Percentiles rank a stretch among this genome's conserved stretches.
Conservation (phyloP, 768 basidiomycete species). For the Exsudoporus frostii region DNA sequence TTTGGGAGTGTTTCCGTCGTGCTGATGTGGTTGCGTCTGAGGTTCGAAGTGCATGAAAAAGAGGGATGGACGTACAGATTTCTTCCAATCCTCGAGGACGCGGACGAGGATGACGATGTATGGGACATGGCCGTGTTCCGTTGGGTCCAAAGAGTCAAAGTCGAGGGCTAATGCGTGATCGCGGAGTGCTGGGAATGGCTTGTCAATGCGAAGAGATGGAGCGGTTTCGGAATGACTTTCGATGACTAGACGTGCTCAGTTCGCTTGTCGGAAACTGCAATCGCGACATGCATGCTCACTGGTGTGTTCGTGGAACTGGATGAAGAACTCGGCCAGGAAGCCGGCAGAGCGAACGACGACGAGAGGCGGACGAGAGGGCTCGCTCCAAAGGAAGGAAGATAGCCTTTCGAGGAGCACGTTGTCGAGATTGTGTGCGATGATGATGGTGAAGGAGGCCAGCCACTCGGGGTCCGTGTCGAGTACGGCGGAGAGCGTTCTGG, state of each 20-base stretch:
- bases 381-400: conserved; percentile 65
- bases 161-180: conserved; percentile 71
- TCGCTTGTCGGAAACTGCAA: not conserved
- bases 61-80: conserved; percentile 44
- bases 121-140: conserved; percentile 87
- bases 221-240: conserved; percentile 80
- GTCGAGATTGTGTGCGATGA: conserved; percentile 83
- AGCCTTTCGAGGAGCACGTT: conserved; percentile 53
- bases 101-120: conserved; percentile 87
- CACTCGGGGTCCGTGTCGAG: conserved; percentile 52
- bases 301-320: conserved; percentile 87
- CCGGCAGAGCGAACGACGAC: conserved; percentile 82
- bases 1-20: conserved; percentile 56
- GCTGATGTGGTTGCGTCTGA: conserved; percentile 39
- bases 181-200: conserved; percentile 80
- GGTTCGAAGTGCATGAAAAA: not conserved
- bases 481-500: conserved; percentile 52
- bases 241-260: conserved; percentile 54
- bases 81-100: conserved; percentile 80
- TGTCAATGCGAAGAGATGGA: conserved; percentile 80
- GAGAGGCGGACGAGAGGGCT: conserved; percentile 58
- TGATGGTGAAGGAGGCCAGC: conserved; percentile 65
- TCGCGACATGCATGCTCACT: conserved; percentile 45
- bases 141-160: conserved; percentile 77
- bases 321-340: conserved; percentile 83